Evolutionary conservation across 345 rosid genomes (phyloP).

Genomic region (Gynandropsis gynandra): DNA sequence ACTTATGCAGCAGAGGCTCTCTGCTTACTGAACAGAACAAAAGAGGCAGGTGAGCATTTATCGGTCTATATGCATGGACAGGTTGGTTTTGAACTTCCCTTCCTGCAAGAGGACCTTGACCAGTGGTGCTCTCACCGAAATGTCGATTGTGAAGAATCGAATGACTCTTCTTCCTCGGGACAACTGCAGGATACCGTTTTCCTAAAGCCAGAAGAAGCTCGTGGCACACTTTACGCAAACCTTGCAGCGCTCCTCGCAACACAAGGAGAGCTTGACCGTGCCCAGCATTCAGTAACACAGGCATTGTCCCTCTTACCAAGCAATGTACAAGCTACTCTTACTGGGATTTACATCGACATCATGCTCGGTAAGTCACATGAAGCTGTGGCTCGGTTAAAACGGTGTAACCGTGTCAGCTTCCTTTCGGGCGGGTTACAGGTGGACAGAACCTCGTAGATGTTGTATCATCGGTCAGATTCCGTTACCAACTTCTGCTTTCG

Average conservation of each 20-base stretch:
- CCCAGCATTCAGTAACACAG: constrained; percentile 45
- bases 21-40: constrained; percentile 66
- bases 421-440: constrained; percentile 34
- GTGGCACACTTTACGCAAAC: constrained; percentile 71
- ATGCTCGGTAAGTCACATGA: constrained; percentile 66
- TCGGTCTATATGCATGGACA: constrained; percentile 55
- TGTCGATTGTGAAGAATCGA: constrained; percentile 58
- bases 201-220: constrained; percentile 86
- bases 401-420: constrained; percentile 61
- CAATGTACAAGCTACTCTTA: constrained; percentile 62
- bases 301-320: constrained; percentile 56
- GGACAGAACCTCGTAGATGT: constrained; percentile 27
- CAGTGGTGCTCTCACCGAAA: constrained; percentile 44
- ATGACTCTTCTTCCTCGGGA: constrained; percentile 32
- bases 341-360: constrained; percentile 72
- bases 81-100: constrained; percentile 56
- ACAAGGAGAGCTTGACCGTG: constrained; percentile 69
- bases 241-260: constrained; percentile 58
- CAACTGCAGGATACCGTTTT: constrained; percentile 28
- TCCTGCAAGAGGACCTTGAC: constrained; percentile 58
- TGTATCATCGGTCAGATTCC: constrained; percentile 13
- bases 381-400: constrained; percentile 73
- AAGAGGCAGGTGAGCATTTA: constrained; percentile 78
- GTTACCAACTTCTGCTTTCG: not conserved
- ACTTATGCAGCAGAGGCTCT: constrained; percentile 94